A percentile compares a stretch with the other conserved stretches of the same genome.
These are phyloP conservation scores for Vigna radiata DNA, from an alignment of 306 rosid genomes.

Conservation along the genomic window DNA sequence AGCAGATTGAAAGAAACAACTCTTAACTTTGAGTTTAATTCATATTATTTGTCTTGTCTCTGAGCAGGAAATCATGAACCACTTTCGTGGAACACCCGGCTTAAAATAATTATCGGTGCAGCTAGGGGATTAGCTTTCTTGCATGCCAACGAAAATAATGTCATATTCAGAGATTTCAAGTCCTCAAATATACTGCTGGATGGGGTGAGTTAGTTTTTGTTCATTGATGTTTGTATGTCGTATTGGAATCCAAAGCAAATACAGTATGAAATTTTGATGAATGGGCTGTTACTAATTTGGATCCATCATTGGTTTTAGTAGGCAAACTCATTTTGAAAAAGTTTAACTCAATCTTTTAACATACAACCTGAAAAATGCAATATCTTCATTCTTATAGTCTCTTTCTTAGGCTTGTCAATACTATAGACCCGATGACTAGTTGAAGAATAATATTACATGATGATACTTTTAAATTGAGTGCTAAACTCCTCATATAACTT, in stretches of 20 bases:
- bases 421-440: no score
- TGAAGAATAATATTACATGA: no score
- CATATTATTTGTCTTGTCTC: background rate
- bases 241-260: background rate
- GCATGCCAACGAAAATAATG: constrained; percentile 66
- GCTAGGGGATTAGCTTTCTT: constrained; percentile 89
- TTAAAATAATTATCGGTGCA: constrained; percentile 82
- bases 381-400: background rate
- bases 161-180: constrained; percentile 90
- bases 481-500: constrained; percentile 4
- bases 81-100: constrained; percentile 77
- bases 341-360: no score
- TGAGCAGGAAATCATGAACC: constrained; percentile 74
- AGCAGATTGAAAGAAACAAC: background rate
- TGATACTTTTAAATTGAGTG: background rate
- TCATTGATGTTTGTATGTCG: constrained; percentile 4
- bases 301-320: no score
- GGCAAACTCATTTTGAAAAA: no score
- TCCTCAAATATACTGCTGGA: constrained; percentile 92
- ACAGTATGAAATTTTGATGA: no score
- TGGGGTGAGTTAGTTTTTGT: constrained; percentile 58
- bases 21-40: constrained; percentile 35
- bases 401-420: background rate
- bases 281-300: no score
- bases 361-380: no score